These are phyloP conservation scores for Talaromyces sp. DNA, from an alignment of 2,329 filamentous ascomycete species.

Conservation along the genomic window DNA sequence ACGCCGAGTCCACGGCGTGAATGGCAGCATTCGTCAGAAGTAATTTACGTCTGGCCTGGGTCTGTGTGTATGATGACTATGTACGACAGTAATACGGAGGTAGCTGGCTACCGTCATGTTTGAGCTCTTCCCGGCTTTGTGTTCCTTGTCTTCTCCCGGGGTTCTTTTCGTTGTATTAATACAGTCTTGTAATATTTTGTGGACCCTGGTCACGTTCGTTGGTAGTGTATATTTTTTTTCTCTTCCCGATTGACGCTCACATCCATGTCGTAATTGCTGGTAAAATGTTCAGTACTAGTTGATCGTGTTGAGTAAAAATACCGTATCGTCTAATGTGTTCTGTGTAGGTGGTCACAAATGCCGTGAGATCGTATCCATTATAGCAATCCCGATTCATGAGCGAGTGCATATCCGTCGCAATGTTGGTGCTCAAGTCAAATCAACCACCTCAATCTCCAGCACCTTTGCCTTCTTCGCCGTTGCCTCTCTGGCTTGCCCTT, in stretches of 20 bases:
- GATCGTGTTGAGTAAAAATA: neutral
- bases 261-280: neutral
- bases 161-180: constrained; percentile 11
- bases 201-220: neutral
- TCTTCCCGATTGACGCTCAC: neutral
- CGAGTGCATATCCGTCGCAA: neutral
- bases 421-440: neutral
- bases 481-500: too few species aligned
- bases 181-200: constrained; percentile 8
- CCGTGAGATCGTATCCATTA: neutral
- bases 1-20: constrained; percentile 36
- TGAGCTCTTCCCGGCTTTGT: neutral
- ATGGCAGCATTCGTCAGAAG: constrained; percentile 40
- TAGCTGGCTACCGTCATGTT: constrained; percentile 17
- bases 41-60: constrained; percentile 10
- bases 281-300: neutral
- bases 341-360: neutral
- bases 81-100: constrained; percentile 16
- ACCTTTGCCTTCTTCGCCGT: neutral
- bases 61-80: constrained; percentile 17
- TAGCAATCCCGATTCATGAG: neutral
- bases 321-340: neutral
- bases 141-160: neutral
- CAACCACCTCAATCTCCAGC: neutral
- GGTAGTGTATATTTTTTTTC: neutral